A percentile compares a stretch with the other conserved stretches of the same genome.
Conservation (phyloP, 2,329 filamentous ascomycete species). For the Didymella pomorum region DNA sequence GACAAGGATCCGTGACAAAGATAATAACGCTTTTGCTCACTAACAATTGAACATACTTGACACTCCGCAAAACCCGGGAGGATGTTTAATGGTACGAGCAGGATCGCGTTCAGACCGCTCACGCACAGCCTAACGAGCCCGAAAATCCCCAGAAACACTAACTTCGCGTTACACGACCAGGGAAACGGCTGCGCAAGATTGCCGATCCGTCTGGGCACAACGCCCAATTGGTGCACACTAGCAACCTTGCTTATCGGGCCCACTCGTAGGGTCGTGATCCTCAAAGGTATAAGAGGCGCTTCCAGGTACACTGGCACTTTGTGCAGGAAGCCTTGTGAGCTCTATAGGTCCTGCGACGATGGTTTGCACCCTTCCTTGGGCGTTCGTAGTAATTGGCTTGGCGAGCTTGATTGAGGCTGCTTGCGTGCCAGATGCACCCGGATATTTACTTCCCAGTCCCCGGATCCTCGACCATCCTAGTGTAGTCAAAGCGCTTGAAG, state of each 20-base stretch:
- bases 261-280: conserved; percentile 2
- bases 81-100: background rate
- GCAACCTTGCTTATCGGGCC: conserved; percentile 13
- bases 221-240: conserved; percentile 1
- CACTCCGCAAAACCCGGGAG: background rate
- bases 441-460: conserved; percentile 29
- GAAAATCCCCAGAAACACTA: background rate
- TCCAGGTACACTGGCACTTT: background rate
- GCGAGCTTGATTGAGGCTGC: conserved; percentile 4
- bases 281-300: background rate
- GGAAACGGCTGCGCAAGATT: background rate
- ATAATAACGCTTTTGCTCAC: background rate
- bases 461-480: conserved; percentile 31
- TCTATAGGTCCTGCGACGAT: background rate
- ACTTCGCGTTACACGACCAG: background rate
- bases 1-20: background rate
- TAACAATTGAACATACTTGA: background rate
- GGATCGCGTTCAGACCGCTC: background rate
- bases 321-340: background rate
- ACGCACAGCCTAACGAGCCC: background rate
- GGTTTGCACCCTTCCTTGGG: background rate
- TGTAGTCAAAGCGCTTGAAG: conserved; percentile 36
- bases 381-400: background rate
- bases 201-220: conserved; percentile 13
- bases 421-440: conserved; percentile 41